phyloP scores from a whole-genome alignment of 768 basidiomycete species.

The Collybiopsis luxurians region DNA sequence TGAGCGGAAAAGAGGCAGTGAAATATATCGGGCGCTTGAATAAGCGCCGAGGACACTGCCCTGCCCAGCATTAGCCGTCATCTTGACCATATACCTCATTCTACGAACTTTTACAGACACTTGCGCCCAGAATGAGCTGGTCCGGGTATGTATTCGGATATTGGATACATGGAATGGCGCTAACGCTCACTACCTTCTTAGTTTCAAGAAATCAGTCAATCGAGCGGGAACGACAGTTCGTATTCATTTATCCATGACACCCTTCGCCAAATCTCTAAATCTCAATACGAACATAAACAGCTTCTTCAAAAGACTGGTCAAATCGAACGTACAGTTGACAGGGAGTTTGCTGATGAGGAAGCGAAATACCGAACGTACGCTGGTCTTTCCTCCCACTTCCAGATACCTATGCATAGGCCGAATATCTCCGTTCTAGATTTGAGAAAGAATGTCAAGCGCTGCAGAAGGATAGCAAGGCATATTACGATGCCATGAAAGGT shows the following conservation, averaged over 20 bases:
- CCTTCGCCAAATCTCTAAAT: constrained; percentile 12
- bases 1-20: too few relatives aligned
- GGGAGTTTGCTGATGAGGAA: constrained; percentile 92
- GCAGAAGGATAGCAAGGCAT: constrained; percentile 94
- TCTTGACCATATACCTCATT: not conserved
- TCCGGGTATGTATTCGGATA: constrained; percentile 38
- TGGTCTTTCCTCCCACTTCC: not conserved
- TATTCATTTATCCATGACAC: constrained; percentile 13
- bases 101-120: not conserved
- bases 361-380: constrained; percentile 85
- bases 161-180: not conserved
- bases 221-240: constrained; percentile 87
- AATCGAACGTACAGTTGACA: constrained; percentile 92
- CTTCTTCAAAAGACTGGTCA: constrained; percentile 98
- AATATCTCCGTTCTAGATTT: constrained; percentile 48
- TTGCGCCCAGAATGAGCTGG: constrained; percentile 45
- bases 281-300: constrained; percentile 31
- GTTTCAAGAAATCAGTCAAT: constrained; percentile 93
- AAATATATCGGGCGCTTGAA: too few relatives aligned
- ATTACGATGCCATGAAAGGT: constrained; percentile 94
- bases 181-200: constrained; percentile 22
- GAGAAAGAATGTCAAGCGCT: constrained; percentile 94
- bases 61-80: not conserved
- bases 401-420: constrained; percentile 3
- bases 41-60: too few relatives aligned